phyloP scores from a whole-genome alignment of 345 rosid genomes.

The Anacardium occidentale region DNA sequence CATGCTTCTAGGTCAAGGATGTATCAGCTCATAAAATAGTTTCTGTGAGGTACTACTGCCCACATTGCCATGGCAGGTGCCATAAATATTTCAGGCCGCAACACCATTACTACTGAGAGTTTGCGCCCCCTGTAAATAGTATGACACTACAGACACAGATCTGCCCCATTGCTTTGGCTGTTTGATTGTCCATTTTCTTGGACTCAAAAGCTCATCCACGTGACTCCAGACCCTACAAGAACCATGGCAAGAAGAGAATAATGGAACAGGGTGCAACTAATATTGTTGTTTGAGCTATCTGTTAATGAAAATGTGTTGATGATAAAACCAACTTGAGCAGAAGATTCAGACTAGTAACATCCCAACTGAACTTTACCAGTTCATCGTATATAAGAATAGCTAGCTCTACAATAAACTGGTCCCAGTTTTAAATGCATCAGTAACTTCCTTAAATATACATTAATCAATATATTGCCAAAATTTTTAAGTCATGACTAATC shows the following conservation, averaged over 20 bases:
- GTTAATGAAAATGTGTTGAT: neutral
- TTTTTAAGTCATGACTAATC: neutral
- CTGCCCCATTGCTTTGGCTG: neutral
- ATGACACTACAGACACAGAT: too few species aligned
- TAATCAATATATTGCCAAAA: constrained; percentile 11
- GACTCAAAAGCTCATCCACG: too few species aligned
- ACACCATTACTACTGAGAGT: too few species aligned
- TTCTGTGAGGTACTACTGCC: too few species aligned
- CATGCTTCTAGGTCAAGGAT: too few species aligned
- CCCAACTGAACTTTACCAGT: neutral
- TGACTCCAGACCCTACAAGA: too few species aligned
- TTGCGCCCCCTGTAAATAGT: too few species aligned
- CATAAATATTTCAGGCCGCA: too few species aligned
- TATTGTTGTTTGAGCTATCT: neutral
- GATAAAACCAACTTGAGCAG: neutral
- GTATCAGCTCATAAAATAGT: too few species aligned
- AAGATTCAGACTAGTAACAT: neutral
- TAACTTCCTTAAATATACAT: neutral
- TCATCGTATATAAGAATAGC: neutral
- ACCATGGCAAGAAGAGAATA: neutral
- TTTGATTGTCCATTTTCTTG: neutral
- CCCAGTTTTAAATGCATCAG: neutral
- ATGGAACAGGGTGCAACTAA: neutral
- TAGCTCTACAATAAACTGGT: neutral
- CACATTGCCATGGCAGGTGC: too few species aligned